Base-by-base conservation (phyloP, 495 filamentous ascomycete genomes). In the Xylaria scruposa region DNA sequence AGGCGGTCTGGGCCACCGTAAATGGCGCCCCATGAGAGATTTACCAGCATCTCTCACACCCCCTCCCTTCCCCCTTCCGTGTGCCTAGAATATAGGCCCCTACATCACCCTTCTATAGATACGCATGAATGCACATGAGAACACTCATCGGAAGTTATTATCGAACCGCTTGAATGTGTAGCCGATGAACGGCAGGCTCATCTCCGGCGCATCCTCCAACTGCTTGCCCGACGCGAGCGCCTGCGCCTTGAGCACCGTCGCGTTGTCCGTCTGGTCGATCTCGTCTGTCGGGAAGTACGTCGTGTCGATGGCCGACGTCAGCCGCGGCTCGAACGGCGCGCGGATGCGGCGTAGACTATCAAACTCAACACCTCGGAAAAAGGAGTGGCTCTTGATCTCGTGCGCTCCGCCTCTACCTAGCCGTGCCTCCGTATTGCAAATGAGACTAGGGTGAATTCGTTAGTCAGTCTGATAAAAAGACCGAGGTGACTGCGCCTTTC, bases 151-250 rank as follows among this genome's bases (percentile, higher is more conserved):
- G 79, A 86, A 86, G 83, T 87, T 87, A 74, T 91, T 93, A 83
- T 97, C 95, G 82, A 99, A 99, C 70, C 96, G 92, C 86, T 97
- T 98, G 86, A 97, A 99, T 24, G 96, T 99, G 80, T 99, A 99
- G 29, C 96, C 96, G 76, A 98, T 97, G 80, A 99, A 99, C 3
- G 96, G 96, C 78, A 98, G 81, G 80, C 91, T 94, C 90, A 98
- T 93, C 86, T 98, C 97, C n/a, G 87, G 87, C 36, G 83, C 83
- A 70, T 89, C 86, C 58, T 85, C 83, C 13, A 71, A 26, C 64
- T 75, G 76, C 72, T 81, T 82, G n/a, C 72, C 76, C n/a, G 60
- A 68, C 8, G 76, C 76, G 44, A 76, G 72, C 6, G 78, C 76
- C 65, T 82, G 80, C 83, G 80, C 89, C 88, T 85, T 93, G 87